These are phyloP conservation scores for Thermochaetoides dissita DNA, from an alignment of 2,329 filamentous ascomycete species.

Conservation along the genomic window DNA sequence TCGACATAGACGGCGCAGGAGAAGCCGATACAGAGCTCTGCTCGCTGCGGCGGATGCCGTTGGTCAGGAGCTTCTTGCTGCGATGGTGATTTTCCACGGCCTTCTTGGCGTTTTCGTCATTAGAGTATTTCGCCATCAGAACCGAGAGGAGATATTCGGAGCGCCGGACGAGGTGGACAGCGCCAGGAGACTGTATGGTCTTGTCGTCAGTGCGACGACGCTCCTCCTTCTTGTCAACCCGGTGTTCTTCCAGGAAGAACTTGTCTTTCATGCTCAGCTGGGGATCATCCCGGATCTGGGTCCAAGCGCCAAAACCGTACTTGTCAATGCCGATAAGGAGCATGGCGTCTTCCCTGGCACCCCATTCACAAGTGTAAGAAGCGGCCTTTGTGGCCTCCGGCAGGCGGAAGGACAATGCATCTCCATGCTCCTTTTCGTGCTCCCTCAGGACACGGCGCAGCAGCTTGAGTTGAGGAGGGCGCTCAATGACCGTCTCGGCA, in stretches of 20 bases:
- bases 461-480: conserved; percentile 76
- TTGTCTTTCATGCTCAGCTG: conserved; percentile 80
- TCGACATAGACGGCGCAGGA: conserved; percentile 45
- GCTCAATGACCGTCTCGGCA: conserved; percentile 84
- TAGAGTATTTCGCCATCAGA: conserved; percentile 69
- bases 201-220: conserved; percentile 66
- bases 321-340: conserved; percentile 82
- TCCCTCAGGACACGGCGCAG: conserved; percentile 60
- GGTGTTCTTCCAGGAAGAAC: conserved; percentile 91
- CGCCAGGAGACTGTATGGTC: conserved; percentile 83
- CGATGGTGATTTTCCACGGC: conserved; percentile 86
- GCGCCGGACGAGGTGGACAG: conserved; percentile 87
- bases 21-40: conserved; percentile 54
- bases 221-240: conserved; percentile 95
- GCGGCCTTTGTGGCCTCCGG: conserved; percentile 85
- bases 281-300: conserved; percentile 79
- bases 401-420: conserved; percentile 71
- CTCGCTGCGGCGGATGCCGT: conserved; percentile 47
- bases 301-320: conserved; percentile 93
- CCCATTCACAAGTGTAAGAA: conserved; percentile 85
- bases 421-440: conserved; percentile 40
- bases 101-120: conserved; percentile 60
- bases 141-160: conserved; percentile 95
- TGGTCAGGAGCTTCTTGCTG: conserved; percentile 68
- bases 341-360: conserved; percentile 90